Evolutionary conservation across 768 basidiomycete genomes (phyloP), one percentile per base, ranked within the genome.

Genomic region (Russula sp.): DNA sequence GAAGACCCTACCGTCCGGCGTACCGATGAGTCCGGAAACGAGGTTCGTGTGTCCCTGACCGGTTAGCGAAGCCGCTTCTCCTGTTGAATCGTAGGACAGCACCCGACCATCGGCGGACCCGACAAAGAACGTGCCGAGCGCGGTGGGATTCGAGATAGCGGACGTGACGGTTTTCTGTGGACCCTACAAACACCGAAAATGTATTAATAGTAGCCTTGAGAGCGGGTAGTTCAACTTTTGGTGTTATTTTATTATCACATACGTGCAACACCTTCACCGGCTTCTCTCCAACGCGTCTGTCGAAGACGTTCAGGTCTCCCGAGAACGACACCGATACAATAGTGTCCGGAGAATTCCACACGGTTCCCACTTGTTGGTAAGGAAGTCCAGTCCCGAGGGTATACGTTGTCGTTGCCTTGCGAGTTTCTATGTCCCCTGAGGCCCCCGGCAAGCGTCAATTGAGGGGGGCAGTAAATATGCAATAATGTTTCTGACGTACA

Each of bases 321-420:
- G 84, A 86, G 68, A 96, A 76, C 0, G 93, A 94, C 30, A 98
- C 77, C 5, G 92, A 94, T 42, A 92, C 85, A 58, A 97, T 84
- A 62, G 84, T 81, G 59, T 80, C 80, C 36, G 83, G 78, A 48
- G 82, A 84, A 58, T 80, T 87, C 92, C 92, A 97, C n/a, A 84
- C 83, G 68, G 89, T 90, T 32, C 95, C 95, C 30, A 91, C 80
- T 78, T 98, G 95, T 72, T 98, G 95, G 68, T 89, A 76, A 32
- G 80, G 77, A 32, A 96, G 76, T n/a, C 85, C 88, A 40, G 84
- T 75, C 13, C 92, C 93, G 22, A 94, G 74, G 1, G 80, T 81
- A 86, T 89, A 95, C 1, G 84, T 84, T 18, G 79, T 83, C 24
- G 81, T 76, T 9, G 82, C 80, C 72, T 92, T 90, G 64, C 81